Evolutionary conservation across 2,329 filamentous ascomycete genomes (phyloP), one percentile per base, ranked within the genome.

Genomic region (Chrysoporthe puriensis): DNA sequence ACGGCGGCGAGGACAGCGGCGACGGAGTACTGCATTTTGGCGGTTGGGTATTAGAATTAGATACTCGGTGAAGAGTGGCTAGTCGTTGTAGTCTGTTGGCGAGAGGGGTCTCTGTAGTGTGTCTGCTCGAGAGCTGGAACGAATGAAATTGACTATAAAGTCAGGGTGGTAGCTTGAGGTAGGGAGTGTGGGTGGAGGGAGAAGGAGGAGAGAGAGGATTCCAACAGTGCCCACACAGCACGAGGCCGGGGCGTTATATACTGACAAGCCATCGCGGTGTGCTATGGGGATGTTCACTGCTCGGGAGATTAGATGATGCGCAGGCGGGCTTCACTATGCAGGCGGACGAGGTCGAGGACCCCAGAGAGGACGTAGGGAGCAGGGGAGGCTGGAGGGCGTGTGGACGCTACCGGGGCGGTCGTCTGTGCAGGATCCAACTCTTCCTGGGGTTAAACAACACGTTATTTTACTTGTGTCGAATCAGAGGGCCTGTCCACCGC

Each of bases 1-100:
- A 78, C 83, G 78, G 84, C 81, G 74, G 85, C 84, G 76, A 85
- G 76, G 73, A 85, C 74, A 77, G 82, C 79, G 75, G 84, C 83
- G 77, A 80, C 77, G 76, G 85, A 79, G 86, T 84, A 88, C 86
- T 89, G 86, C 87, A 90, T 90, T 78, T 88, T 89, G 85, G 82
- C 81, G 81, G 77, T 79, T 72, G 77, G 77, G 77, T 77, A 80
- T 80, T 80, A 32, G 75, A 75, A 77, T 74, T 77, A 78, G 72
- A 70, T 70, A 76, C 74, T 78, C 76, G 75, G 71, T 72, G 65
- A 72, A 70, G 63, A n/a, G 18, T 44, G n/a, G 16, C 21, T 52
- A 60, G 59, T 74, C 69, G 71, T 71, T 66, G 16, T 14, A 40
- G 58, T 57, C 50, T 73, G 73, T 76, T 76, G 74, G 70, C 75